These are phyloP conservation scores for Lactarius trivialis DNA, from an alignment of 768 basidiomycete genomes.

Conservation along the genomic window DNA sequence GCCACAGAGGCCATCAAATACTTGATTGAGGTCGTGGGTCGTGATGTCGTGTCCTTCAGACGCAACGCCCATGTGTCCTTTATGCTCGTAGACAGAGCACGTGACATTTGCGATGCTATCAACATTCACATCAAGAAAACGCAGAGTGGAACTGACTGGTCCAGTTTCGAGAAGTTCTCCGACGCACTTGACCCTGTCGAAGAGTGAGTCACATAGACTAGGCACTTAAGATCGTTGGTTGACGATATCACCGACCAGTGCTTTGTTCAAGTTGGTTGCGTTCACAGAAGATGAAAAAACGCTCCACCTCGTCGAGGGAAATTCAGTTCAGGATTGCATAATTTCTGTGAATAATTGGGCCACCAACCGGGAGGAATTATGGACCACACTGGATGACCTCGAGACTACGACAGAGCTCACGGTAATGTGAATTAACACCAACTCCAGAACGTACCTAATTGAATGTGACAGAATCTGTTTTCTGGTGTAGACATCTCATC, in stretches of 20 bases:
- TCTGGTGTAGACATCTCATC: neutral
- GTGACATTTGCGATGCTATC: slow-evolving; percentile 23
- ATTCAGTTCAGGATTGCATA: slow-evolving; percentile 10
- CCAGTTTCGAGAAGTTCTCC: slow-evolving; percentile 19
- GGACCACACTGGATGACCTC: neutral
- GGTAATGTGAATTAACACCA: neutral
- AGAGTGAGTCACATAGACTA: slow-evolving; percentile 6
- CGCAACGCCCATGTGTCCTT: slow-evolving; percentile 23
- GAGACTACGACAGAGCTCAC: slow-evolving; percentile 6
- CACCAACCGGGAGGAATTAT: slow-evolving; percentile 12
- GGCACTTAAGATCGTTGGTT: neutral
- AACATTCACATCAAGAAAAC: slow-evolving; percentile 17
- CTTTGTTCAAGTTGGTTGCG: slow-evolving; percentile 10
- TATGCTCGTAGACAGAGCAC: slow-evolving; percentile 20
- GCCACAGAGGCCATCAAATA: slow-evolving; percentile 22
- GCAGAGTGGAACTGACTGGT: slow-evolving; percentile 16
- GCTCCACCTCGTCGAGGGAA: slow-evolving; percentile 2
- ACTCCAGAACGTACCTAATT: neutral
- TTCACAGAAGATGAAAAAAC: slow-evolving; percentile 13
- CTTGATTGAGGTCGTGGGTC: slow-evolving; percentile 16
- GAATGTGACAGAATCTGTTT: slow-evolving; percentile 4
- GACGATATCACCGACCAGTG: neutral
- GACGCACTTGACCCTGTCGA: slow-evolving; percentile 24
- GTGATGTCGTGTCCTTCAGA: slow-evolving; percentile 16
- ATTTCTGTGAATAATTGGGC: slow-evolving; percentile 10